Conservation (phyloP, 2,329 filamentous ascomycete species). For the Sporothrix variecibatus region DNA sequence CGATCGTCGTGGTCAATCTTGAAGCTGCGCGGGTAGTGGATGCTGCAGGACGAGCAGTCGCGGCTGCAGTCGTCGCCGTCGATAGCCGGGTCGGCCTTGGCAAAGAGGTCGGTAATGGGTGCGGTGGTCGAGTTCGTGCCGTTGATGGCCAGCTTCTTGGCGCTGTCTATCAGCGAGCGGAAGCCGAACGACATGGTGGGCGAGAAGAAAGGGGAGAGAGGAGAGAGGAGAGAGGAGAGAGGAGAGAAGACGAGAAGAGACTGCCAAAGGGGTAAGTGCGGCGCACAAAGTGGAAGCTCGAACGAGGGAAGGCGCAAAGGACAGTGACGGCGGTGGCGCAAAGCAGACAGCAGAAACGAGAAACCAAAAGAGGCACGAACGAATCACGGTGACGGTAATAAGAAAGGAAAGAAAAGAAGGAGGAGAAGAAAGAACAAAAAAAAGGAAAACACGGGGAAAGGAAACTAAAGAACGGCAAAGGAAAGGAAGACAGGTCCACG, state of each 20-base stretch:
- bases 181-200: constrained; percentile 48
- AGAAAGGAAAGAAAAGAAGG: not conserved
- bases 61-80: constrained; percentile 88
- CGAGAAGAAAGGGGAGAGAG: not conserved
- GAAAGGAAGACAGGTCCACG: not conserved
- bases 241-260: not conserved
- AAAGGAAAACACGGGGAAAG: not conserved
- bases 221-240: not conserved
- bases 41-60: constrained; percentile 80
- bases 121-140: constrained; percentile 24
- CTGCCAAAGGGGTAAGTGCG: not conserved
- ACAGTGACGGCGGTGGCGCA: not conserved
- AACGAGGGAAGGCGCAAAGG: not conserved
- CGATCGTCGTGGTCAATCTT: constrained; percentile 75
- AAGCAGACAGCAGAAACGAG: not conserved
- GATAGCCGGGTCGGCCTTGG: constrained; percentile 68
- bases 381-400: not conserved
- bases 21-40: constrained; percentile 71
- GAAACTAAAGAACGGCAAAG: not conserved
- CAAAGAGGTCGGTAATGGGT: constrained; percentile 61
- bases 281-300: not conserved
- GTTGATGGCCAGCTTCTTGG: constrained; percentile 41
- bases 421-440: not conserved
- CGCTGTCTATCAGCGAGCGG: constrained; percentile 44
- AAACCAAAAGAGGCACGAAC: not conserved